Percentiles rank a stretch among this genome's conserved stretches.
Evolutionary conservation across 2,329 filamentous ascomycete genomes (phyloP).

Genomic region (Aspergillus nomiae): DNA sequence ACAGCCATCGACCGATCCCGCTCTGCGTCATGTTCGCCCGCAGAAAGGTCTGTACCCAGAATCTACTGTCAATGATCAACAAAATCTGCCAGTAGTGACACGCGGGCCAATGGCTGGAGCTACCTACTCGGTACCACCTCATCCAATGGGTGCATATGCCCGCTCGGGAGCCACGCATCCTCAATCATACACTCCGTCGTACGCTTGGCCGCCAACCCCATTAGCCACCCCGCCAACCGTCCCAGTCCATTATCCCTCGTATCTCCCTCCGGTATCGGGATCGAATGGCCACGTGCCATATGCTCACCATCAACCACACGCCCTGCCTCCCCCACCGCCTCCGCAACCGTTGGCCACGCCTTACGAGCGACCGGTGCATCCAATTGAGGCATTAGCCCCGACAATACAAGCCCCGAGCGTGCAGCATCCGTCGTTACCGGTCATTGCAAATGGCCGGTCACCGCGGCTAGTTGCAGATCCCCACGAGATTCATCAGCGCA

Average conservation of each 20-base stretch:
- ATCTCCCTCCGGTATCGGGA: slow-evolving; percentile 38
- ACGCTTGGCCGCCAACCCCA: slow-evolving; percentile 49
- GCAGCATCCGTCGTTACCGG: slow-evolving; percentile 20
- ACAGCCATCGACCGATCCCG: slow-evolving; percentile 79
- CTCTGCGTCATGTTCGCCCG: slow-evolving; percentile 78
- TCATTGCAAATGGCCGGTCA: slow-evolving; percentile 28
- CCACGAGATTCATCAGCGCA: slow-evolving; percentile 30
- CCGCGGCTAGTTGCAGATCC: slow-evolving; percentile 29
- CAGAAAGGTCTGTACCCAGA: slow-evolving; percentile 97
- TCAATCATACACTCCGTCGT: slow-evolving; percentile 43
- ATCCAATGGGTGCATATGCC: slow-evolving; percentile 58
- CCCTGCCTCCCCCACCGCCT: slow-evolving; percentile 22
- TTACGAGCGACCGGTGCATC: slow-evolving; percentile 39
- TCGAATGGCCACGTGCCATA: slow-evolving; percentile 36
- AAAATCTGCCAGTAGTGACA: slow-evolving; percentile 77
- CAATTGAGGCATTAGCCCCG: slow-evolving; percentile 31
- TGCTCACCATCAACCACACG: slow-evolving; percentile 27
- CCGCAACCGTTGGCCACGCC: slow-evolving; percentile 31
- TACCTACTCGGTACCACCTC: slow-evolving; percentile 54
- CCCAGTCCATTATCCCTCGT: slow-evolving; percentile 38
- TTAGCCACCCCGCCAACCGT: slow-evolving; percentile 46
- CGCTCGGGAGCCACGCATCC: slow-evolving; percentile 43
- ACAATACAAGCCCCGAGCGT: slow-evolving; percentile 24
- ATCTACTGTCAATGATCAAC: slow-evolving; percentile 84
- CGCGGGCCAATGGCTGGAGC: slow-evolving; percentile 68